Conservation (phyloP, 805 yeast species). For the Vanderwaltozyma yarrowii region DNA sequence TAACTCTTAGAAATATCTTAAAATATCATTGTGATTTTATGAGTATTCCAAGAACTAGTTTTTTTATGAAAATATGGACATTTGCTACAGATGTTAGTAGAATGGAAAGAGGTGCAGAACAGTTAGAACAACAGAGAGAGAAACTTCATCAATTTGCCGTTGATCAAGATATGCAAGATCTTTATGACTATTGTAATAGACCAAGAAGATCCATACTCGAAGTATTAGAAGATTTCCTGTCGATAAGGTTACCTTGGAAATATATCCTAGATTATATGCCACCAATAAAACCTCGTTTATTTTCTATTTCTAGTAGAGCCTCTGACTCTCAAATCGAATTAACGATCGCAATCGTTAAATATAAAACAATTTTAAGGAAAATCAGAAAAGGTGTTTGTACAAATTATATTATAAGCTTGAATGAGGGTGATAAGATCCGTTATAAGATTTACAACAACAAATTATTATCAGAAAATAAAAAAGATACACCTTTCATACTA, state of each 20-base stretch:
- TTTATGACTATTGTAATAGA: slow-evolving; percentile 85
- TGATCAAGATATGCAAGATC: slow-evolving; percentile 65
- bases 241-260: slow-evolving; percentile 64
- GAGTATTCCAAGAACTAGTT: slow-evolving; percentile 75
- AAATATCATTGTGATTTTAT: slow-evolving; percentile 74
- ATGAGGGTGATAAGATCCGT: slow-evolving; percentile 39
- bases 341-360: slow-evolving; percentile 77
- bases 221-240: slow-evolving; percentile 69
- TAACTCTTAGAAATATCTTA: slow-evolving; percentile 64
- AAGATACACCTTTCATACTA: slow-evolving; percentile 48
- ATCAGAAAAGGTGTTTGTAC: slow-evolving; percentile 78
- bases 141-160: slow-evolving; percentile 66
- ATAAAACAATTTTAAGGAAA: slow-evolving; percentile 68
- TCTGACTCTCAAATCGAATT: slow-evolving; percentile 46
- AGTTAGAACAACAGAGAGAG: slow-evolving; percentile 53
- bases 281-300: slow-evolving; percentile 65
- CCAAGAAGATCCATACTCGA: slow-evolving; percentile 86
- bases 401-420: slow-evolving; percentile 50
- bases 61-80: slow-evolving; percentile 64
- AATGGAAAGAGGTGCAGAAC: slow-evolving; percentile 22
- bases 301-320: slow-evolving; percentile 64
- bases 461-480: slow-evolving; percentile 28
- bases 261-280: slow-evolving; percentile 75
- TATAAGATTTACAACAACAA: slow-evolving; percentile 42
- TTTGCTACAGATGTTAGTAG: slow-evolving; percentile 48